Evolutionary conservation across 257 asterid species (phyloP), one percentile per base, ranked within the genome.

Genomic region (Solanum etuberosum): DNA sequence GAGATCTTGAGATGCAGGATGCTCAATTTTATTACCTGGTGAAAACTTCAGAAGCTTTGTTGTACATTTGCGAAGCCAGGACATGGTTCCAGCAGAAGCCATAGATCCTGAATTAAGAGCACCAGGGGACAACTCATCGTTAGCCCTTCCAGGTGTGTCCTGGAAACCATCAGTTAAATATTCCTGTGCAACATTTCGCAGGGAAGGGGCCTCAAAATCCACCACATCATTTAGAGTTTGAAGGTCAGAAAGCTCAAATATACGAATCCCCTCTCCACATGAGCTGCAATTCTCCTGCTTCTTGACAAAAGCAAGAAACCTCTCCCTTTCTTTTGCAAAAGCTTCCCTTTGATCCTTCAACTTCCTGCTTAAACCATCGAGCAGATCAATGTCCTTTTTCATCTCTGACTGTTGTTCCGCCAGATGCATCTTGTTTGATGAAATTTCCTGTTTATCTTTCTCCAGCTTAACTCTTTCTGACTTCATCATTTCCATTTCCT

Each of bases 401-500:
- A 97, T 94, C 91, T 93, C 99, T 89, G 27, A n/a, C 76, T 96
- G 99, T 71, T 94, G 98, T 84, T 86, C 88, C 87, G 93, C 98
- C 31, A 94, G 91, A 88, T 92, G 98, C 90, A 92, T 88, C 94
- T 96, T 95, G 86, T 94, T 95, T 87, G 91, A 87, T 35, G 87
- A 92, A 81, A 93, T 89, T 86, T 95, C 99, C 84, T 88, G 86
- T 83, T 92, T 93, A 88, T 97, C 99, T 89, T 92, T 96, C 89
- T 92, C 98, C n/a, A 93, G 71, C 85, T 85, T 76, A 76, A 86
- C 86, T 73, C 94, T 92, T 91, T 94, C 96, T 86, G 91, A 83
- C 90, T 93, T 93, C 97, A 95, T 90, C 90, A 96, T 98, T 88
- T 95, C 97, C 98, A 92, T 95, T 91, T 96, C 98, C 90, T 98